Conservation (phyloP, 768 basidiomycete genomes). For the Mycena belliarum region DNA sequence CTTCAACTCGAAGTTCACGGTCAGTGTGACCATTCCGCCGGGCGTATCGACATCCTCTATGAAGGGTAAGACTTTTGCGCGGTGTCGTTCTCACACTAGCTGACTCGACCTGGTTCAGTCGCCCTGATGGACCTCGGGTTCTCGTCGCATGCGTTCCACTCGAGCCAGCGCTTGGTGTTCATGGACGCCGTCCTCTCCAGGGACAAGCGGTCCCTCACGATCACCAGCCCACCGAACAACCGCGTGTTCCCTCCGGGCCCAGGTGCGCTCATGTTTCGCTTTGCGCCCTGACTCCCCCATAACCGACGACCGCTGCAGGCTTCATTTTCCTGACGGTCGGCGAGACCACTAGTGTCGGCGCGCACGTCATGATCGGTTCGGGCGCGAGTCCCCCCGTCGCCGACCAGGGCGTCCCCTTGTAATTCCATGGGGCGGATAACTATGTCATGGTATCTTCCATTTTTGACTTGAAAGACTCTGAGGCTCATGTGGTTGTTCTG, state of each 20-base stretch:
- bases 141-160: constrained; percentile 36
- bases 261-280: not conserved
- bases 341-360: constrained; percentile 24
- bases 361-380: constrained; percentile 26
- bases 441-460: too few species aligned
- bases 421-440: not conserved
- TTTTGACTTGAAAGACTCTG: too few species aligned
- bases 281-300: not conserved
- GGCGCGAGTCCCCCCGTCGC: constrained; percentile 17
- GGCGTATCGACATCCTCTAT: constrained; percentile 5
- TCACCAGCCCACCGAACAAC: constrained; percentile 36
- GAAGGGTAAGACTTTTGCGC: constrained; percentile 5
- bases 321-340: constrained; percentile 31
- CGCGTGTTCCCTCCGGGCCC: constrained; percentile 34
- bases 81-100: not conserved
- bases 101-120: constrained; percentile 15
- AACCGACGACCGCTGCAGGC: constrained; percentile 1
- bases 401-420: constrained; percentile 12
- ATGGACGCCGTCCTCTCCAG: constrained; percentile 27
- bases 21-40: constrained; percentile 31
- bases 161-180: constrained; percentile 32
- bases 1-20: constrained; percentile 30
- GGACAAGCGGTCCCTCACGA: constrained; percentile 30
- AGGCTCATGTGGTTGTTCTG: too few species aligned
- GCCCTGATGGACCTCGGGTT: constrained; percentile 35